These are phyloP conservation scores for Cenococcum geophilum DNA, from an alignment of 495 filamentous ascomycete species.

Conservation along the genomic window DNA sequence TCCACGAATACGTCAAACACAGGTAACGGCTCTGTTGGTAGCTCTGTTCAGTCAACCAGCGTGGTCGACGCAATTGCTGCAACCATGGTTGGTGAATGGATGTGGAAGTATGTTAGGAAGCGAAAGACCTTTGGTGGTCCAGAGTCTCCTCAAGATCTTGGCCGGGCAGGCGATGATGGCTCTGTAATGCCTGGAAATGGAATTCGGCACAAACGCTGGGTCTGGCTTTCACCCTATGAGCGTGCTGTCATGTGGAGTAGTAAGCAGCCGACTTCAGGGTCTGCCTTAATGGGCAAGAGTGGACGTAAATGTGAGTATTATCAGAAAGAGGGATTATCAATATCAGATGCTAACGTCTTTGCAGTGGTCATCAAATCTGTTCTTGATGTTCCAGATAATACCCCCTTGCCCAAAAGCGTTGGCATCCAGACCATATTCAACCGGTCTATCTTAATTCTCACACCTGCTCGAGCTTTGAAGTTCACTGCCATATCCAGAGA, in stretches of 20 bases:
- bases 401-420: slow-evolving; percentile 70
- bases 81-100: slow-evolving; percentile 99
- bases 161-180: slow-evolving; percentile 42
- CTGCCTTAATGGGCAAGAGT: slow-evolving; percentile 86
- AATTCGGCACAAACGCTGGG: slow-evolving; percentile 90
- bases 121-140: slow-evolving; percentile 85
- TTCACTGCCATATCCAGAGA: slow-evolving; percentile 81
- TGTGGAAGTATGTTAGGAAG: slow-evolving; percentile 96
- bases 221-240: slow-evolving; percentile 96
- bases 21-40: slow-evolving; percentile 49
- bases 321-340: neutral
- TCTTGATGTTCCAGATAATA: slow-evolving; percentile 92
- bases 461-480: slow-evolving; percentile 88
- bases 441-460: slow-evolving; percentile 90
- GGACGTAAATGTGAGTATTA: slow-evolving; percentile 81
- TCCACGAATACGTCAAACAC: slow-evolving; percentile 48
- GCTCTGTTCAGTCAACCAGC: slow-evolving; percentile 60
- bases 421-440: slow-evolving; percentile 60
- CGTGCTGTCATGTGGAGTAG: slow-evolving; percentile 95
- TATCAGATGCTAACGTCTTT: slow-evolving; percentile 25
- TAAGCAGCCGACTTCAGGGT: slow-evolving; percentile 86
- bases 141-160: slow-evolving; percentile 55
- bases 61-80: slow-evolving; percentile 98
- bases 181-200: slow-evolving; percentile 52
- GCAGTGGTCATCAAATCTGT: slow-evolving; percentile 93